Base-by-base conservation (phyloP, 2,329 filamentous ascomycete genomes). In the Penicillium hesseltinei region DNA sequence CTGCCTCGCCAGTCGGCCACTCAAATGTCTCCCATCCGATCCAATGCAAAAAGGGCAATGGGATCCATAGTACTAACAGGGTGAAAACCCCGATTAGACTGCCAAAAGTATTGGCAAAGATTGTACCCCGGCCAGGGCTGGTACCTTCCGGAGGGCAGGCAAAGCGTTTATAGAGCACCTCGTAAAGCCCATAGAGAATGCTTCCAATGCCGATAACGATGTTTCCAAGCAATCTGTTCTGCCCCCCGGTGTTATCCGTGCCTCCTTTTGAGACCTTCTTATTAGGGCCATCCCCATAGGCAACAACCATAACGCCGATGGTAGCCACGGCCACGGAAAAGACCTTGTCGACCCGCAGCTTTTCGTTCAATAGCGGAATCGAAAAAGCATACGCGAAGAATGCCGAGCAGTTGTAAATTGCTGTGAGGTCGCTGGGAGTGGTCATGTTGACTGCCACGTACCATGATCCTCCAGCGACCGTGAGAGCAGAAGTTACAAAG, bases 371-470 rank as follows among this genome's bases (percentile, higher is more conserved):
- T 19, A 99, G 77, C 1, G 92, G 92, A 44, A 99, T 92, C 45
- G 90, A 95, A 72, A 99, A 99, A 13, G 91, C 93, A 72, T 99
- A 99, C 48, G 94, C 94, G 74, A 99, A 99, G 77, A 99, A 99
- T 57, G 94, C 93, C 52, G 91, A 96, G 81, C 94, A 99, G 78
- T 99, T 99, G 83, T 99, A 99, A 67, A 99, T 99, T 53, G 94
- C 94, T 0, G 94, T 99, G 67, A 99, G 78, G 74, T 99, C 94
- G 64, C 89, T 92, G 3, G 94, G 89, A 4, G 90, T 96, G 1
- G 94, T 99, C 80, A 96, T 78, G 75, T 91, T 90, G 57, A 99
- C 93, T 17, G 94, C 93, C 36, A 97, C 82, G 70, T 97, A 99
- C 94, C 94, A 99, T 68, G 89, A 93, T 51, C 92, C 85, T 27